Evolutionary conservation across 2,329 filamentous ascomycete genomes (phyloP).

Genomic region (Aspergillus felis): DNA sequence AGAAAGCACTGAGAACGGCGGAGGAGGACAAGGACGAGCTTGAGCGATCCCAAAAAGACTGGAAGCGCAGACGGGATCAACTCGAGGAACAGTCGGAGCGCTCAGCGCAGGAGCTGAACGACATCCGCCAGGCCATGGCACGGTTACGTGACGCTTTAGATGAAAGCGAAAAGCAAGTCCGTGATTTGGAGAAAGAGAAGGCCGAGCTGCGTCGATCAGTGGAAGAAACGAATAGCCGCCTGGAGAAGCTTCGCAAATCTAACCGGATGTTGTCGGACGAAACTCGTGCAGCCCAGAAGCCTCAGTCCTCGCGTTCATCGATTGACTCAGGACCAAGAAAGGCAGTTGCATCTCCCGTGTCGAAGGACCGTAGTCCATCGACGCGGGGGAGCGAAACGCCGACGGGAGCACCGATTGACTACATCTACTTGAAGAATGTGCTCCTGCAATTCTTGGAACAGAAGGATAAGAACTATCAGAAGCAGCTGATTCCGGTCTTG

Average conservation of each 20-base stretch:
- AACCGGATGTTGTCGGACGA: conserved; percentile 60
- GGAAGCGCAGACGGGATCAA: conserved; percentile 69
- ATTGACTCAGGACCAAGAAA: conserved; percentile 50
- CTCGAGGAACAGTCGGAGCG: conserved; percentile 67
- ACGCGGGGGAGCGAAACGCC: conserved; percentile 36
- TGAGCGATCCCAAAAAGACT: conserved; percentile 68
- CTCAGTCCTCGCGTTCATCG: conserved; percentile 55
- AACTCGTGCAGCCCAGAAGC: conserved; percentile 46
- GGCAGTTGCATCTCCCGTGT: conserved; percentile 47
- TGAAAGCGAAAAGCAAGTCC: conserved; percentile 77
- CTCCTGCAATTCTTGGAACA: conserved; percentile 64
- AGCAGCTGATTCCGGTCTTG: conserved; percentile 62
- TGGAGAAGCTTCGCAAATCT: conserved; percentile 74
- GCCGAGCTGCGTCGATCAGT: conserved; percentile 69
- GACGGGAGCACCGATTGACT: conserved; percentile 47
- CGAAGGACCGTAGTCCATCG: conserved; percentile 34
- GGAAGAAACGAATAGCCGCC: conserved; percentile 70
- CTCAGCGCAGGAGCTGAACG: conserved; percentile 67
- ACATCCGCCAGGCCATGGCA: conserved; percentile 71
- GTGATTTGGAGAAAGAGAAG: conserved; percentile 79
- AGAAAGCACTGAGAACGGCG: conserved; percentile 68
- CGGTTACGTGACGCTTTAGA: conserved; percentile 78
- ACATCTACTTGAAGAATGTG: conserved; percentile 64
- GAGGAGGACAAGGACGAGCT: conserved; percentile 74
- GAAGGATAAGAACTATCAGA: conserved; percentile 64